Evolutionary conservation across 2,329 filamentous ascomycete species (phyloP).

Genomic region (Calonectria hongkongensis): DNA sequence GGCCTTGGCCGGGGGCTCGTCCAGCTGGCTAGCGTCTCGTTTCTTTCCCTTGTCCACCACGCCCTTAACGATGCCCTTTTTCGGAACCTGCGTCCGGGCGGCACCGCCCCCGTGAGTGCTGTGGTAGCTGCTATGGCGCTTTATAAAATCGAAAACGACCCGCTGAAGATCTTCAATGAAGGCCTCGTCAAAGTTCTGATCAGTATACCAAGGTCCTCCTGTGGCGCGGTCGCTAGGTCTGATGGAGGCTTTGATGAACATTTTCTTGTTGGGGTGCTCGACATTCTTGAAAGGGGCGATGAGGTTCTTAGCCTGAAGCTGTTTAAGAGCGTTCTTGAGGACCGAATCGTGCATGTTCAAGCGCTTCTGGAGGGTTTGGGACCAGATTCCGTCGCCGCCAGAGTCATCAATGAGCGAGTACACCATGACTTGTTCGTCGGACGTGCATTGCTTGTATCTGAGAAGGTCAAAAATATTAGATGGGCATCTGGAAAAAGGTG

Average conservation of each 20-base stretch:
- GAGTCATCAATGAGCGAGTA: slow-evolving; percentile 93
- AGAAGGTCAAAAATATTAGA: slow-evolving; percentile 40
- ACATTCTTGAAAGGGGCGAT: slow-evolving; percentile 94
- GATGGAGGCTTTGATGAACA: slow-evolving; percentile 93
- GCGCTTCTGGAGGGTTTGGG: slow-evolving; percentile 85
- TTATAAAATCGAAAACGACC: slow-evolving; percentile 84
- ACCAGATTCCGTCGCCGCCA: slow-evolving; percentile 92
- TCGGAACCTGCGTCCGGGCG: slow-evolving; percentile 68
- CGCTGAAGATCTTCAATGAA: slow-evolving; percentile 87
- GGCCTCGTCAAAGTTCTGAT: slow-evolving; percentile 90
- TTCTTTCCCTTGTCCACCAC: slow-evolving; percentile 68
- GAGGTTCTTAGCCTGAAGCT: slow-evolving; percentile 86
- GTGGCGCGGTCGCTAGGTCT: slow-evolving; percentile 92
- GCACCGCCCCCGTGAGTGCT: slow-evolving; percentile 59
- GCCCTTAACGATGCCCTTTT: slow-evolving; percentile 74
- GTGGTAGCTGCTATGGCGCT: slow-evolving; percentile 81
- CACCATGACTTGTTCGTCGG: slow-evolving; percentile 87
- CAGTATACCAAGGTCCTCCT: slow-evolving; percentile 95
- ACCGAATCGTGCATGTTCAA: slow-evolving; percentile 90
- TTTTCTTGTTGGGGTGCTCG: slow-evolving; percentile 92
- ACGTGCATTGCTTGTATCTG: slow-evolving; percentile 76
- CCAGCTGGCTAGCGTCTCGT: slow-evolving; percentile 66
- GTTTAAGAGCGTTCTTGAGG: slow-evolving; percentile 88
- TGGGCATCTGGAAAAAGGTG: background rate
- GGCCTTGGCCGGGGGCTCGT: slow-evolving; percentile 56